Evolutionary conservation across 768 basidiomycete species (phyloP).

Genomic region (Suillus subalutaceus): DNA sequence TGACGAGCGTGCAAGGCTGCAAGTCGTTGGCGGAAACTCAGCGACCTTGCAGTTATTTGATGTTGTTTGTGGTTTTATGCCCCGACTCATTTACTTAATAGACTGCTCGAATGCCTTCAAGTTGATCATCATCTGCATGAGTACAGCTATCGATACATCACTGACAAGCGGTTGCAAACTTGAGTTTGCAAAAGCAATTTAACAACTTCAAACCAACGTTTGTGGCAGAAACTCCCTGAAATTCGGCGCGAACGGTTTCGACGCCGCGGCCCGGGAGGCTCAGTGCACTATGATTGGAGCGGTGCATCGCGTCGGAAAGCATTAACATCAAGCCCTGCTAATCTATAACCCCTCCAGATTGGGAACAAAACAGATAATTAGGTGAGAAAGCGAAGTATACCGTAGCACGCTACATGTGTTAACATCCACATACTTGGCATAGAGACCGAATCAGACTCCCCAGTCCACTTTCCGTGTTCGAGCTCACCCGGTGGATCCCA

Average conservation of each 20-base stretch:
- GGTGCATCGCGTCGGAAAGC: not conserved
- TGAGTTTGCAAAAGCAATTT: not conserved
- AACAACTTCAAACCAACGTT: not conserved
- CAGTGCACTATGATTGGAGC: too few relatives aligned
- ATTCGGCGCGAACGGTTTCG: not conserved
- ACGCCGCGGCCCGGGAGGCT: not conserved
- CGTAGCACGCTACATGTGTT: not conserved
- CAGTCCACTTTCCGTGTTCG: not conserved
- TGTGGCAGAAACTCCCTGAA: not conserved
- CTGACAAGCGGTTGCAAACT: not conserved
- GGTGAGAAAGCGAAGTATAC: not conserved
- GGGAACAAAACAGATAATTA: not conserved
- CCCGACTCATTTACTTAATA: too few relatives aligned
- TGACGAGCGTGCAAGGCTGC: not conserved
- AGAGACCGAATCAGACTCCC: not conserved
- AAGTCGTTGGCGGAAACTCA: not conserved
- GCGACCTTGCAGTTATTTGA: not conserved
- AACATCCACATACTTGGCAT: not conserved
- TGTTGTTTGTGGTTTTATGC: slow-evolving; percentile 2
- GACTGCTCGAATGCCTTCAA: not conserved
- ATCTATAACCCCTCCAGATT: not conserved
- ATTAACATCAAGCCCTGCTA: not conserved
- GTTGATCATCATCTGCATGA: not conserved
- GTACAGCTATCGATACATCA: not conserved
- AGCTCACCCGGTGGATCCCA: not conserved